These are phyloP conservation scores for Hanseniaspora sp. DNA, from an alignment of 1,139 yeast genomes.

Conservation along the genomic window DNA sequence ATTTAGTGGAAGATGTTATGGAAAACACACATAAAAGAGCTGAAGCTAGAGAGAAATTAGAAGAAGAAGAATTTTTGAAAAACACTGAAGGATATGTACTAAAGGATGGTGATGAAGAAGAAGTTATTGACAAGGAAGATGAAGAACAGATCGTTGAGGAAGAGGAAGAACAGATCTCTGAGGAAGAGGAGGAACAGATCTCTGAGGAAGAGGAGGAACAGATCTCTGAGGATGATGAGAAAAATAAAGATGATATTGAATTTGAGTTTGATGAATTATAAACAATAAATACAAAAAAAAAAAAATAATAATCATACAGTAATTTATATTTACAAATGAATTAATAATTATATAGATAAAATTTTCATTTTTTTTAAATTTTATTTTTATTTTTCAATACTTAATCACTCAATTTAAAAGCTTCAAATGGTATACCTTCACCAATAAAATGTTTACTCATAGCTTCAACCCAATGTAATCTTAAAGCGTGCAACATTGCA, in stretches of 20 bases:
- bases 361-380: too few species aligned
- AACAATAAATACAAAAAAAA: neutral
- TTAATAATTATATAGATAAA: neutral
- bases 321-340: neutral
- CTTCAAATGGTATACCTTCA: conserved; percentile 62
- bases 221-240: conserved; percentile 6
- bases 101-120: conserved; percentile 2
- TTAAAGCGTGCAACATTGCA: conserved; percentile 73
- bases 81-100: conserved; percentile 15
- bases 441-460: conserved; percentile 81
- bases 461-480: conserved; percentile 81
- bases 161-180: conserved; percentile 14
- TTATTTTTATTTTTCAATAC: neutral
- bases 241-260: conserved; percentile 11
- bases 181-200: conserved; percentile 11
- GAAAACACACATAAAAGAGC: conserved; percentile 15
- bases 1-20: conserved; percentile 16
- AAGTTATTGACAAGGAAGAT: conserved; percentile 14
- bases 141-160: conserved; percentile 18
- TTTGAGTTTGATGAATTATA: conserved; percentile 17
- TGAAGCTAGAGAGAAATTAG: conserved; percentile 19
- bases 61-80: conserved; percentile 15
- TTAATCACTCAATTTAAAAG: conserved; percentile 42
- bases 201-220: conserved; percentile 14
- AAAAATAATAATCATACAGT: neutral